These are phyloP conservation scores for Ophiobolus disseminans DNA, from an alignment of 2,329 filamentous ascomycete genomes.

Conservation along the genomic window DNA sequence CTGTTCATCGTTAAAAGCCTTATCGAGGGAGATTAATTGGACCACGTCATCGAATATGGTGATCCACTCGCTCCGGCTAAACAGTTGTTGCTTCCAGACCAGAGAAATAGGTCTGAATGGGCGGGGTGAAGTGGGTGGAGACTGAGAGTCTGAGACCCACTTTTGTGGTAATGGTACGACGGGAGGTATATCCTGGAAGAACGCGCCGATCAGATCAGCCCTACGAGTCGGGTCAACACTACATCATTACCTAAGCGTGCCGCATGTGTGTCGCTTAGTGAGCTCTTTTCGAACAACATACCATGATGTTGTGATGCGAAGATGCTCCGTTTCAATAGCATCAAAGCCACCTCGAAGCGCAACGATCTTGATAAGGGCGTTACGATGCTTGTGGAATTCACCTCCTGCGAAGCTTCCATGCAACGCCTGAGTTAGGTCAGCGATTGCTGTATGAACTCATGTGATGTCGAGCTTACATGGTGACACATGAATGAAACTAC, in stretches of 20 bases:
- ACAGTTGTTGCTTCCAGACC: slow-evolving; percentile 61
- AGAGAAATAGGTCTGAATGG: slow-evolving; percentile 62
- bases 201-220: slow-evolving; percentile 36
- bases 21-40: slow-evolving; percentile 35
- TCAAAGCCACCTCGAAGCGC: slow-evolving; percentile 32
- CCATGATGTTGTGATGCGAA: slow-evolving; percentile 41
- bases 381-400: slow-evolving; percentile 33
- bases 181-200: slow-evolving; percentile 38
- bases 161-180: slow-evolving; percentile 29
- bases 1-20: slow-evolving; percentile 31
- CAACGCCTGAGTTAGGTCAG: slow-evolving; percentile 20
- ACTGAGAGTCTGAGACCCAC: slow-evolving; percentile 44
- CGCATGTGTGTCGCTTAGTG: too few species aligned
- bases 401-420: slow-evolving; percentile 26
- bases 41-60: slow-evolving; percentile 37
- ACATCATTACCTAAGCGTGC: too few species aligned
- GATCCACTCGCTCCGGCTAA: slow-evolving; percentile 33
- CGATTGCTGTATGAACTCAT: neutral
- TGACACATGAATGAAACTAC: slow-evolving; percentile 37
- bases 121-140: slow-evolving; percentile 67
- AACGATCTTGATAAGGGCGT: slow-evolving; percentile 32
- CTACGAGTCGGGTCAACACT: slow-evolving; percentile 17
- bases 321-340: slow-evolving; percentile 25
- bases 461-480: slow-evolving; percentile 24
- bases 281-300: slow-evolving; percentile 14